Evolutionary conservation across 257 asterid genomes (phyloP), one percentile per base, ranked within the genome.

Genomic region (Fraxinus pennsylvanica): DNA sequence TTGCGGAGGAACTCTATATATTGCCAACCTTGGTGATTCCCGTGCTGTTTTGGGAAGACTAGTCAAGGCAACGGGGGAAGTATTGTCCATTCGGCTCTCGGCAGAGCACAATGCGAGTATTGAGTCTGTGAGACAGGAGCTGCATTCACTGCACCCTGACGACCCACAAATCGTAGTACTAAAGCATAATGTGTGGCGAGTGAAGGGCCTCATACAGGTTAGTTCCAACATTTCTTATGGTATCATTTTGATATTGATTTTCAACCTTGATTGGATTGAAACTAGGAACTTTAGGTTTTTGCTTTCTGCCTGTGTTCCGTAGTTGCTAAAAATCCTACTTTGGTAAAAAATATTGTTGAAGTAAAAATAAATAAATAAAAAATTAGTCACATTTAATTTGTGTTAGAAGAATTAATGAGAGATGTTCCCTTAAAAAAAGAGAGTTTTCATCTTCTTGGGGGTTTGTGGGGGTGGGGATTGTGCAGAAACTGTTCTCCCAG

Each of bases 191-290:
- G 95, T 91, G 43, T 91, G 97, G 96, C 94, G 97, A 22, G 97
- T 93, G 72, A 93, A 93, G 84, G 97, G 97, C 72, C 87, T 93
- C 71, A 91, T 93, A 80, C 97, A 93, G 97, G 97, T 92, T 81
- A 17, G 86, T 75, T 38, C 22, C 33, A 70, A 79, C 35, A 65
- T 65, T 73, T 82, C 35, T 52, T 71, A 57, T 41, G 5, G 22
- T 82, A 29, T 54, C 45, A 30, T 38, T 72, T 79, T 41, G 65
- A 74, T 3, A 22, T 50, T 57, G 25, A 19, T 15, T 52, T 52
- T 19, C 10, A 17, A 52, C 21, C 22, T 52, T 52, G 63, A 52
- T 19, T 52, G 7, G 63, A 19, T 17, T 19, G 63, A 52, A 52
- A 15, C 30, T 1, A 12, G 68, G 6, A 63, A 19, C 68, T 63